Conservation (phyloP, 192 early-diverging fungal species). For the Cladochytrium replicatum region DNA sequence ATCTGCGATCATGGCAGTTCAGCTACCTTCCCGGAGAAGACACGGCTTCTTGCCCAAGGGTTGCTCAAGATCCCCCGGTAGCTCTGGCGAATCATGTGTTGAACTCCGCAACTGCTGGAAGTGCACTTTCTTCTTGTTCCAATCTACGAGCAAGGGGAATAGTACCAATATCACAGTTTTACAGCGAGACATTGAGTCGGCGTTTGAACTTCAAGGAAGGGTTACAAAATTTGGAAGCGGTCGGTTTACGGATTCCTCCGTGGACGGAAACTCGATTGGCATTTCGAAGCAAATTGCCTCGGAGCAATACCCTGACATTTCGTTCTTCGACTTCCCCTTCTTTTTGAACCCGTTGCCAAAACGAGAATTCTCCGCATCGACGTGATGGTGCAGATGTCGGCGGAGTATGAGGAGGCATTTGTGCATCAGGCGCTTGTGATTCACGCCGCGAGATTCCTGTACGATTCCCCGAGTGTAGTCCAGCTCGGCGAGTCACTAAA, state of each 20-base stretch:
- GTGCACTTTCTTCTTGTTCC: no score
- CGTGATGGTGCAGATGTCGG: conserved; percentile 65
- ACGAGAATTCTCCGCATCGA: conserved; percentile 63
- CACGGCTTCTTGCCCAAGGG: conserved; percentile 29
- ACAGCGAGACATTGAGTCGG: conserved; percentile 25
- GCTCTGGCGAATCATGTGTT: background rate
- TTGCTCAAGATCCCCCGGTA: conserved; percentile 15
- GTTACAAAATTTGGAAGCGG: conserved; percentile 62
- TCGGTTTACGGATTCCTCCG: no score
- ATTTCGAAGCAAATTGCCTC: conserved; percentile 9
- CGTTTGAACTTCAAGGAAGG: conserved; percentile 66
- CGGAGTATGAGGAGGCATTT: conserved; percentile 71
- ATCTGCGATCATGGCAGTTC: conserved; percentile 41
- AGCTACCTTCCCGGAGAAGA: conserved; percentile 29
- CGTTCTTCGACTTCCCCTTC: conserved; percentile 62
- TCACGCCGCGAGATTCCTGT: conserved; percentile 61
- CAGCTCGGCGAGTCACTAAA: conserved; percentile 32
- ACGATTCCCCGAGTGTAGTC: conserved; percentile 26
- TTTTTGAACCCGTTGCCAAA: conserved; percentile 59
- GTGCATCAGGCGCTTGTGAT: conserved; percentile 70
- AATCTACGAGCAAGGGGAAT: no score
- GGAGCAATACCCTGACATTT: no score
- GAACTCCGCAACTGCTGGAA: no score
- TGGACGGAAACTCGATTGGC: no score
- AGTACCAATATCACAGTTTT: conserved; percentile 33